A percentile compares a stretch with the other conserved stretches of the same genome.
These are phyloP conservation scores for Acaromyces ingoldii DNA, from an alignment of 1,284 basidiomycete species.

Conservation along the genomic window DNA sequence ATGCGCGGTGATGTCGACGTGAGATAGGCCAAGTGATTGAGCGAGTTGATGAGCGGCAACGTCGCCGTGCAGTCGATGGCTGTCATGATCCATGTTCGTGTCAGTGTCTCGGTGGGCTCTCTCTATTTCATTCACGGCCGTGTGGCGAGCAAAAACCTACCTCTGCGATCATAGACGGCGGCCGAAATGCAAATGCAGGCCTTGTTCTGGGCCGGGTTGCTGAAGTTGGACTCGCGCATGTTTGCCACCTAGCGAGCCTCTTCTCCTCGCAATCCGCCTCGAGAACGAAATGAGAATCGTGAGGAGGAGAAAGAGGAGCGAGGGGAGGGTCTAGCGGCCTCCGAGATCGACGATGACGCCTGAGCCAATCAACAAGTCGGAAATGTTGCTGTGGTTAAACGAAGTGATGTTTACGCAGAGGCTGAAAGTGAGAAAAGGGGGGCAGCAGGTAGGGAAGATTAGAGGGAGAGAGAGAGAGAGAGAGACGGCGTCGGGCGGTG, in stretches of 20 bases:
- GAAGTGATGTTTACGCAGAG: too few species aligned
- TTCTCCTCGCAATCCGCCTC: too few species aligned
- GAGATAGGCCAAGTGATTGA: slow-evolving; percentile 92
- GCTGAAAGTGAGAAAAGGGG: too few species aligned
- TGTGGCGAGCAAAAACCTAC: slow-evolving; percentile 56
- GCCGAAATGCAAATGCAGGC: slow-evolving; percentile 91
- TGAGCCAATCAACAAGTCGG: too few species aligned
- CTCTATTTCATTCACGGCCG: neutral
- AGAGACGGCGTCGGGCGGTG: too few species aligned
- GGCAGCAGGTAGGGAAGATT: too few species aligned
- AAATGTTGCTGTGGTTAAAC: too few species aligned
- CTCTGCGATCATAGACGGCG: slow-evolving; percentile 89
- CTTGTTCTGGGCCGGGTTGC: slow-evolving; percentile 88
- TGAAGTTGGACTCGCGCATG: slow-evolving; percentile 97
- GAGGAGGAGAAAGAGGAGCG: too few species aligned
- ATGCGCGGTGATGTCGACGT: slow-evolving; percentile 96
- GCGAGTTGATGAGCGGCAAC: slow-evolving; percentile 89
- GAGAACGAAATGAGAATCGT: too few species aligned
- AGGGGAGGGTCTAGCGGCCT: too few species aligned
- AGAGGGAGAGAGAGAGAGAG: too few species aligned
- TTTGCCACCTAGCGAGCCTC: slow-evolving; percentile 45
- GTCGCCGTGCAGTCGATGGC: slow-evolving; percentile 89
- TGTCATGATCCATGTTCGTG: slow-evolving; percentile 50
- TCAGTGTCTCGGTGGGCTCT: neutral
- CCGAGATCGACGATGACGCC: too few species aligned